Evolutionary conservation across 78 protist genomes (phyloP), one percentile per base, ranked within the genome.

Genomic region (Guillardia theta): DNA sequence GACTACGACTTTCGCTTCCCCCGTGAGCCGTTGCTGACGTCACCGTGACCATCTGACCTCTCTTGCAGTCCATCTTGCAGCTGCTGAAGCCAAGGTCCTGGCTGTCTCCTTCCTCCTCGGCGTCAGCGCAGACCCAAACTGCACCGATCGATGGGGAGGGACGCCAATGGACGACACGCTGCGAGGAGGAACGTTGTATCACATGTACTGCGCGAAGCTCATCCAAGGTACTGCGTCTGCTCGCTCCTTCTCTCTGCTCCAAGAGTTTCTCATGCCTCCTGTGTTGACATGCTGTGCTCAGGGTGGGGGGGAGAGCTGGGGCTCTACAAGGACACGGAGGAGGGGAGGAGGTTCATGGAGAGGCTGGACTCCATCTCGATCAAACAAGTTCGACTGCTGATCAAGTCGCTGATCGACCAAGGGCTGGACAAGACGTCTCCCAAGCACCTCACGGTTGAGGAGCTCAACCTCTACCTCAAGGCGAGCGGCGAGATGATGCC

Each of bases 1-100:
- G 90, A 78, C 90, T 78, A 78, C 48, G 90, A 78, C 90, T 6
- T 36, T 1, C 47, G 90, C 44, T 78, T 24, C 50, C 90, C 90
- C 41, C 90, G n/a, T n/a, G n/a, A n/a, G n/a, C n/a, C n/a, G n/a
- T n/a, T n/a, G n/a, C n/a, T n/a, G n/a, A n/a, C n/a, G n/a, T n/a
- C n/a, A n/a, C n/a, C n/a, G n/a, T n/a, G n/a, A n/a, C n/a, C n/a
- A n/a, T n/a, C n/a, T n/a, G n/a, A n/a, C n/a, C n/a, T n/a, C n/a
- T n/a, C n/a, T n/a, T n/a, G n/a, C n/a, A n/a, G n/a, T 78, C 30
- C 90, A 78, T 48, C 90, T 78, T 27, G 90, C 90, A 3, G 45
- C 90, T 1, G 90, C 90, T 8, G 90, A 78, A 30, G 90, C 43
- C 30, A 45, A 48, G 0, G 33, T 78, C 24, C 90, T 78, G 24